Conservation (phyloP, 495 filamentous ascomycete species). For the Chaetomium cochliodes region DNA sequence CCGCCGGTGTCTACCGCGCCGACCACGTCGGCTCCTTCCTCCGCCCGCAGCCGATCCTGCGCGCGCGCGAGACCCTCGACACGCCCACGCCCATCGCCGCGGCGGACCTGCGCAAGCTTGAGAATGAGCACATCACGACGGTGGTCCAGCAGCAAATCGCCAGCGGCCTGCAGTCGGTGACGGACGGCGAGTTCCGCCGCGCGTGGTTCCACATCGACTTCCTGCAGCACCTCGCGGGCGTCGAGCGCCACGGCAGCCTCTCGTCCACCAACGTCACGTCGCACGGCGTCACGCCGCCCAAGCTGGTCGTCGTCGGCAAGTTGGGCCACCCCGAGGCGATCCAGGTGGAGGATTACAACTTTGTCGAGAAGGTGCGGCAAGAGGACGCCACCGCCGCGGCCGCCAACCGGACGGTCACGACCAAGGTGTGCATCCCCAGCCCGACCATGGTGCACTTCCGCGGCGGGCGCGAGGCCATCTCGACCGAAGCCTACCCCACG, state of each 20-base stretch:
- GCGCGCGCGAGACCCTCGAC: constrained; percentile 46
- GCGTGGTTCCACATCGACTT: constrained; percentile 52
- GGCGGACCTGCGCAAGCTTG: constrained; percentile 49
- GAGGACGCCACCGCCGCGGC: constrained; percentile 42
- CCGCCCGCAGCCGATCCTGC: constrained; percentile 42
- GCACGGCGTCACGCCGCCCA: constrained; percentile 46
- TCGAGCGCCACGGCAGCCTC: constrained; percentile 45
- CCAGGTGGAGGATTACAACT: constrained; percentile 59
- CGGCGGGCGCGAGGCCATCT: constrained; percentile 58
- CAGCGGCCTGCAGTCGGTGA: constrained; percentile 61
- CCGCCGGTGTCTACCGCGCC: constrained; percentile 49
- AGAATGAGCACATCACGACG: constrained; percentile 65
- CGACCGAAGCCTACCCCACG: constrained; percentile 53
- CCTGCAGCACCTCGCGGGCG: constrained; percentile 43
- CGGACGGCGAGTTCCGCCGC: constrained; percentile 71
- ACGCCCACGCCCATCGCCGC: constrained; percentile 46
- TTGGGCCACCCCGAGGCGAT: constrained; percentile 48
- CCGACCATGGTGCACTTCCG: constrained; percentile 69
- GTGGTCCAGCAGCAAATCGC: constrained; percentile 60
- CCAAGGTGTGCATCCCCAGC: constrained; percentile 64
- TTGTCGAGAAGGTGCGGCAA: constrained; percentile 43
- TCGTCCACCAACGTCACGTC: constrained; percentile 45
- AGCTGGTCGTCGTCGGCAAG: constrained; percentile 48
- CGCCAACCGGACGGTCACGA: constrained; percentile 37
- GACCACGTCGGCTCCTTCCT: constrained; percentile 53